A percentile compares a stretch with the other conserved stretches of the same genome.
These are phyloP conservation scores for Mycosphaerella sp. DNA, from an alignment of 2,329 filamentous ascomycete genomes.

Conservation along the genomic window DNA sequence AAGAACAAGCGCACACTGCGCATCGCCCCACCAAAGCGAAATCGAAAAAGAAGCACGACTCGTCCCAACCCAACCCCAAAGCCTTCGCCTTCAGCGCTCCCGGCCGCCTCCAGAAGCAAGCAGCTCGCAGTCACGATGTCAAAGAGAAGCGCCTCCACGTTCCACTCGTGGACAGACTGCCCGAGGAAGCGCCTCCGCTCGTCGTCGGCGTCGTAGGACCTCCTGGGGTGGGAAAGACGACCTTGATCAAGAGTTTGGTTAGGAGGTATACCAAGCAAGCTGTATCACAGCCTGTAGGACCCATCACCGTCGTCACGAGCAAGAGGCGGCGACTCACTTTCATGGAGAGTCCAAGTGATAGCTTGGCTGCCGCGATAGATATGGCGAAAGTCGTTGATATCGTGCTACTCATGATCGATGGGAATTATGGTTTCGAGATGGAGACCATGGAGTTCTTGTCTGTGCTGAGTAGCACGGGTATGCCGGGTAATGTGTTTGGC, in stretches of 20 bases:
- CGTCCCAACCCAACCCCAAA: conserved; percentile 71
- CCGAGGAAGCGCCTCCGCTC: conserved; percentile 89
- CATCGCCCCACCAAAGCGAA: conserved; percentile 88
- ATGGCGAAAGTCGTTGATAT: conserved; percentile 97
- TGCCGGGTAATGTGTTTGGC: conserved; percentile 98
- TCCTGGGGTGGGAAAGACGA: conserved; percentile 90
- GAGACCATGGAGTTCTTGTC: conserved; percentile 99
- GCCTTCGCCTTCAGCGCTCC: conserved; percentile 81
- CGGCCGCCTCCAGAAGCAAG: conserved; percentile 70
- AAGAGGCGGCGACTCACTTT: conserved; percentile 94
- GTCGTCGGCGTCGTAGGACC: conserved; percentile 93
- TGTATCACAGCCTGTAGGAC: conserved; percentile 79
- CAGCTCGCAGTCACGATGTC: conserved; percentile 68
- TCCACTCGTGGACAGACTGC: conserved; percentile 88
- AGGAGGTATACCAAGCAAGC: conserved; percentile 94
- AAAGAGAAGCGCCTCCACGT: conserved; percentile 97
- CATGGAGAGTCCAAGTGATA: conserved; percentile 89
- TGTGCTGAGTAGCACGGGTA: conserved; percentile 84
- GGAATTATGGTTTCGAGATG: conserved; percentile 99
- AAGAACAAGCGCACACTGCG: conserved; percentile 71
- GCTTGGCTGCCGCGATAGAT: conserved; percentile 93
- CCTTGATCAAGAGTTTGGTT: conserved; percentile 88
- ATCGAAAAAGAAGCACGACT: conserved; percentile 69
- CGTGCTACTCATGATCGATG: conserved; percentile 95
- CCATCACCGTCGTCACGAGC: conserved; percentile 91